Conservation (phyloP, 352 stramenopile genomes). For the Pythium pyrilobum region DNA sequence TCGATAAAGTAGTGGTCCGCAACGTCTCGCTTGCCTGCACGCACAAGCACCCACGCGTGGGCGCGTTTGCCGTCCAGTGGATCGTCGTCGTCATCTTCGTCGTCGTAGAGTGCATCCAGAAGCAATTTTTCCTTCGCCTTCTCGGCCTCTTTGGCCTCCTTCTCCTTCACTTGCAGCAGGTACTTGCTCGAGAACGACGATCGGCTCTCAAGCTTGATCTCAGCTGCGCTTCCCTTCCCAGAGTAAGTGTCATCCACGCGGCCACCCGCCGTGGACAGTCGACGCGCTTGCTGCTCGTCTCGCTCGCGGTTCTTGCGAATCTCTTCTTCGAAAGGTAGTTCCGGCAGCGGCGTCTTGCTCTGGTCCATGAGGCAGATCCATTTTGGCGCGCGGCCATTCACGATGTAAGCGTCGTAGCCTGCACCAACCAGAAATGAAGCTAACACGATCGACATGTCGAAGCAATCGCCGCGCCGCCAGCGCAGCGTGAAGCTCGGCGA, state of each 20-base stretch:
- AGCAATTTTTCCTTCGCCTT: constrained; percentile 31
- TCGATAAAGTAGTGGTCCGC: constrained; percentile 89
- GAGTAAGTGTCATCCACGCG: too few species aligned
- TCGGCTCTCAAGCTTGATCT: constrained; percentile 41
- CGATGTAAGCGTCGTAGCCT: constrained; percentile 94
- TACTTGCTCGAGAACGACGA: constrained; percentile 73
- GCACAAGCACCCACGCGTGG: constrained; percentile 92
- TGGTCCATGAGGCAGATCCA: constrained; percentile 93
- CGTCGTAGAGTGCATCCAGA: constrained; percentile 47
- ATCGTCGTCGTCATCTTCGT: constrained; percentile 71
- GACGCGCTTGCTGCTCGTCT: constrained; percentile 20
- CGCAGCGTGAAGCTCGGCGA: constrained; percentile 85
- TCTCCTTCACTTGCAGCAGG: constrained; percentile 41
- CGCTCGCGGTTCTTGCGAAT: constrained; percentile 36
- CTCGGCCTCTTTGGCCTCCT: constrained; percentile 34
- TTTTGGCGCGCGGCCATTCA: constrained; percentile 79
- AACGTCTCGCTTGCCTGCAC: constrained; percentile 86
- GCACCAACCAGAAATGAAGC: constrained; percentile 90
- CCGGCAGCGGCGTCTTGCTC: constrained; percentile 62
- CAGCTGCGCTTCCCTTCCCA: not conserved
- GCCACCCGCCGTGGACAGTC: constrained; percentile 4
- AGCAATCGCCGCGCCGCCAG: constrained; percentile 88
- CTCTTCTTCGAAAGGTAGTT: constrained; percentile 47
- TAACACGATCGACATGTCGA: constrained; percentile 89
- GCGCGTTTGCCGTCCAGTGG: constrained; percentile 62